phyloP scores from a whole-genome alignment of 441 rosid genomes.

The Gossypium davidsonii region DNA sequence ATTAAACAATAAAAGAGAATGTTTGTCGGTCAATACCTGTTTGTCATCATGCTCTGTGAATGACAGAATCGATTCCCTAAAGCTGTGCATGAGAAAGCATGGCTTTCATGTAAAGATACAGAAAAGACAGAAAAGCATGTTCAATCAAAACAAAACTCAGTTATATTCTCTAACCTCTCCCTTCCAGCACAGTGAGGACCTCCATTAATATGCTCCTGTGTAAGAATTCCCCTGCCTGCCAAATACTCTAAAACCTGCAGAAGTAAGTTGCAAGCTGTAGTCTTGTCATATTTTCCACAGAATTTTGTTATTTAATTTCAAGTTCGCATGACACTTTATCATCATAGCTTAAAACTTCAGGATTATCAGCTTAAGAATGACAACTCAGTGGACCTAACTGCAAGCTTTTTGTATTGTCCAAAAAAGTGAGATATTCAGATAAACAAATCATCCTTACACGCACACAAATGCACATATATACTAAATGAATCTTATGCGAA shows the following conservation, averaged over 20 bases:
- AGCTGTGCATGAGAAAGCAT: slow-evolving; percentile 62
- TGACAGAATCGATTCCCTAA: slow-evolving; percentile 72
- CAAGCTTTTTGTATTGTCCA: background rate
- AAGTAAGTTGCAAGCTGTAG: slow-evolving; percentile 16
- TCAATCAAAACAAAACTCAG: slow-evolving; percentile 10
- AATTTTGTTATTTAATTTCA: background rate
- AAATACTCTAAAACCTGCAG: slow-evolving; percentile 87
- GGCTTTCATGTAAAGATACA: slow-evolving; percentile 10
- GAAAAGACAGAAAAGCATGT: background rate
- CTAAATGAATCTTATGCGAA: background rate
- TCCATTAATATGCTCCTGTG: slow-evolving; percentile 61
- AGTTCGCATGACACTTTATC: background rate
- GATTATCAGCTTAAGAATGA: background rate
- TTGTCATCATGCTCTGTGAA: slow-evolving; percentile 92
- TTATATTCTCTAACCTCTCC: slow-evolving; percentile 55
- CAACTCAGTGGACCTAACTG: background rate
- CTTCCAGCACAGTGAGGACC: slow-evolving; percentile 87
- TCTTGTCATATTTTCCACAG: slow-evolving; percentile 6
- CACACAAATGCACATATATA: background rate
- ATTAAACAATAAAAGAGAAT: background rate
- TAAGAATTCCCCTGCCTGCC: slow-evolving; percentile 74
- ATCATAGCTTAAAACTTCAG: slow-evolving; percentile 5
- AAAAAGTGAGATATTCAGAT: background rate
- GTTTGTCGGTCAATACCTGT: slow-evolving; percentile 42
- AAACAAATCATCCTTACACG: background rate